A percentile compares a stretch with the other conserved stretches of the same genome.
These are phyloP conservation scores for Cladorrhinum sp. DNA, from an alignment of 2,329 filamentous ascomycete genomes.

Conservation along the genomic window DNA sequence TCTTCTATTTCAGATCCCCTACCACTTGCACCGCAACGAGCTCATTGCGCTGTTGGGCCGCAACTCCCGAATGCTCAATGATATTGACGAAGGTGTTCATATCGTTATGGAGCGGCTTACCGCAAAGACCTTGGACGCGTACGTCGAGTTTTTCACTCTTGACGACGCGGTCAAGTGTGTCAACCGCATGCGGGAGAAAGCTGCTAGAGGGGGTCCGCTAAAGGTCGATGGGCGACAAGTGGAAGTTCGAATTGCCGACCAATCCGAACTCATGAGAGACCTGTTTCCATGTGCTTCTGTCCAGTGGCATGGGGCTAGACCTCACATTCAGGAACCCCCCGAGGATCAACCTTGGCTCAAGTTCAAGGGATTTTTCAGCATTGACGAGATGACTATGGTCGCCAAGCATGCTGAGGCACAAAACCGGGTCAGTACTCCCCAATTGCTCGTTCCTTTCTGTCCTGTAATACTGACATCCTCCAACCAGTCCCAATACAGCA, in stretches of 20 bases:
- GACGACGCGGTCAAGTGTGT: slow-evolving; percentile 54
- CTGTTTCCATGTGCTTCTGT: slow-evolving; percentile 59
- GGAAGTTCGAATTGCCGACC: slow-evolving; percentile 55
- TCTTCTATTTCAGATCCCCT: slow-evolving; percentile 48
- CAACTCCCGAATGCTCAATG: slow-evolving; percentile 53
- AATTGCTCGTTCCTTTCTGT: neutral
- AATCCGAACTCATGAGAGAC: slow-evolving; percentile 57
- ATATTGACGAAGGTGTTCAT: slow-evolving; percentile 55
- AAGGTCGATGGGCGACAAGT: slow-evolving; percentile 58
- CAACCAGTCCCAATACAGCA: slow-evolving; percentile 55
- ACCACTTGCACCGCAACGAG: slow-evolving; percentile 50
- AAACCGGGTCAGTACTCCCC: slow-evolving; percentile 58
- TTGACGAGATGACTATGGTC: slow-evolving; percentile 63
- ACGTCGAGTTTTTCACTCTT: slow-evolving; percentile 54
- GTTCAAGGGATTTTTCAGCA: slow-evolving; percentile 59
- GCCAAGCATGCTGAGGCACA: slow-evolving; percentile 62
- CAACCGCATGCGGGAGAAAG: slow-evolving; percentile 41
- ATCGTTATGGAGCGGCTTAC: slow-evolving; percentile 64
- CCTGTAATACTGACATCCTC: slow-evolving; percentile 2
- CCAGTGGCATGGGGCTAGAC: slow-evolving; percentile 49
- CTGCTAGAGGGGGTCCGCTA: slow-evolving; percentile 35
- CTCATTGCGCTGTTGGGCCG: slow-evolving; percentile 58
- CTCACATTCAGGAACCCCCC: slow-evolving; percentile 38
- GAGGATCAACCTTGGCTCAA: slow-evolving; percentile 44
- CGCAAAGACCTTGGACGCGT: slow-evolving; percentile 61